Base-by-base conservation (phyloP, 2,329 filamentous ascomycete species). In the Thelonectria rubi region DNA sequence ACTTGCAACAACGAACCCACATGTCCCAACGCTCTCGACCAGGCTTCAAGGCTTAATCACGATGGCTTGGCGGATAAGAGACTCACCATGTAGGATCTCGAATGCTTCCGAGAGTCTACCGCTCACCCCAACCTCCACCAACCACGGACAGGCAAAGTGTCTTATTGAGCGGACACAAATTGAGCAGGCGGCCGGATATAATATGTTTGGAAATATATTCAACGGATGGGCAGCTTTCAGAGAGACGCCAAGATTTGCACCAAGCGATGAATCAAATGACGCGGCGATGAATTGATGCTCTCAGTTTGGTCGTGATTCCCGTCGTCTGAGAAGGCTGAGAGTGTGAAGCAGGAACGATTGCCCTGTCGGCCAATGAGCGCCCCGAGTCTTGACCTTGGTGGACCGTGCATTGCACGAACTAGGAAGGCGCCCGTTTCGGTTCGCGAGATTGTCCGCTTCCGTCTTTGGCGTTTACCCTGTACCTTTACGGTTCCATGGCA, bases 401-500 rank as follows among this genome's bases (percentile, higher is more conserved):
- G 21, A 9, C 34, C 46, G 53, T 50, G 52, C 53, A 34, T 37
- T n/a, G n/a, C n/a, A 21, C n/a, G 34, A 21, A 43, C 43, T 42
- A 8, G 17, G 21, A 53, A 56, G 26, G 10, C 2, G 15, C 53
- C 20, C 21, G 4, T 24, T 12, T 54, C 63, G 68, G 68, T 50
- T 24, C 21, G 50, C 51, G 53, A 63, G 63, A 70, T 70, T 70
- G 62, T 70, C 68, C 68, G 68, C 53, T 64, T 56, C 68, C 68
- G 65, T 52, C 17, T 47, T 15, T 49, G 32, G 10, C 1, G 5
- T 10, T n/a, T 69, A 69, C 67, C 67, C 67, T 69, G 26, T 51
- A 64, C 21, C 3, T 24, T 24, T 4, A 24, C 7, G 24, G 24
- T 24, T 24, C 24, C 7, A 7, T 4, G 24, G n/a, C n/a, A n/a